phyloP scores from a whole-genome alignment of 805 yeast species.

The Myxozyma neotropica region DNA sequence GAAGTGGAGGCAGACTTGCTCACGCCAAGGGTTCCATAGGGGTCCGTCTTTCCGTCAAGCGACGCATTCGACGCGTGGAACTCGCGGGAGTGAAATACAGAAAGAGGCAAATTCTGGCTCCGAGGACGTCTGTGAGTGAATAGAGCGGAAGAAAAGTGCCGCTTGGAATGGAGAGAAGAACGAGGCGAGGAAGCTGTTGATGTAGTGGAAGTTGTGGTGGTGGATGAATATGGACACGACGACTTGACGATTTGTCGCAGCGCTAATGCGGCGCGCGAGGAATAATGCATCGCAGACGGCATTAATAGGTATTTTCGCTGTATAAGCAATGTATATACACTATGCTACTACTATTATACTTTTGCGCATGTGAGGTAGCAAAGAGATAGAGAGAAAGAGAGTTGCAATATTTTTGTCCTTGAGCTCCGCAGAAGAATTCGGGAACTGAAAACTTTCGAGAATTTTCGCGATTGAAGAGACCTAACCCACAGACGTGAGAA shows the following conservation, averaged over 20 bases:
- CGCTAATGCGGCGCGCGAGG: slow-evolving; percentile 12
- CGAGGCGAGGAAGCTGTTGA: neutral
- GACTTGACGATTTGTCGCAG: slow-evolving; percentile 8
- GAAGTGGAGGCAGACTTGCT: slow-evolving; percentile 66
- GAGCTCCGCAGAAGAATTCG: neutral
- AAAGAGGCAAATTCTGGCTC: neutral
- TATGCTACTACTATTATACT: too few species aligned
- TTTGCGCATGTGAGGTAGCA: too few species aligned
- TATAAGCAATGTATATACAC: neutral
- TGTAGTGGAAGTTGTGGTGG: too few species aligned
- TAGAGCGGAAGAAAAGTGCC: neutral
- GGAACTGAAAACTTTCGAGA: slow-evolving; percentile 6
- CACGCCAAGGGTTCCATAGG: slow-evolving; percentile 83
- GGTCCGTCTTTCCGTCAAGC: slow-evolving; percentile 56
- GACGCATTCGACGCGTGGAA: slow-evolving; percentile 51
- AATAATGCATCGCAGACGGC: slow-evolving; percentile 12
- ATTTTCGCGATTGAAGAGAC: slow-evolving; percentile 8
- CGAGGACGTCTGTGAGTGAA: neutral
- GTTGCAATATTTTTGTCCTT: too few species aligned
- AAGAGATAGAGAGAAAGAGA: too few species aligned
- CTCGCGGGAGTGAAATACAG: slow-evolving; percentile 1
- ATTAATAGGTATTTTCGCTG: neutral
- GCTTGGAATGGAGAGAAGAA: neutral
- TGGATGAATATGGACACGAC: slow-evolving; percentile 3
- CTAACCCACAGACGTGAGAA: slow-evolving; percentile 17